A percentile compares a stretch with the other conserved stretches of the same genome.
Conservation (phyloP, 2,329 filamentous ascomycete genomes). For the Aureobasidium namibiae region DNA sequence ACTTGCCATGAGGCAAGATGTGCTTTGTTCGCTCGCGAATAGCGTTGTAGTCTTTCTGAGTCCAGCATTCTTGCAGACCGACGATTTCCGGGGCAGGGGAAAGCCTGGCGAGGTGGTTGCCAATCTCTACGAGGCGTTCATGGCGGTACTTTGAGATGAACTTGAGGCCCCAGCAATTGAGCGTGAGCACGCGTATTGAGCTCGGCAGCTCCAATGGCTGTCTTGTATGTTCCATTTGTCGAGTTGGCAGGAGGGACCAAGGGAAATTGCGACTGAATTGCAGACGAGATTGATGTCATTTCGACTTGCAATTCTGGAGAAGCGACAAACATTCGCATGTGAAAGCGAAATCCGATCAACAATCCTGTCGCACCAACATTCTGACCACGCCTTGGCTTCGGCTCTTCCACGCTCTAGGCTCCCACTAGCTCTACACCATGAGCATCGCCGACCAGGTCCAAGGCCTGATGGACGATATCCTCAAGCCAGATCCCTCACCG, state of each 20-base stretch:
- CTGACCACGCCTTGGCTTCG: too few species aligned
- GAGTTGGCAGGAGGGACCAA: not conserved
- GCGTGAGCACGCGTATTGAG: constrained; percentile 67
- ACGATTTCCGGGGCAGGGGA: constrained; percentile 72
- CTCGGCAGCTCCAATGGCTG: constrained; percentile 30
- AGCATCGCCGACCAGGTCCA: constrained; percentile 13
- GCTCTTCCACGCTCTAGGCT: too few species aligned
- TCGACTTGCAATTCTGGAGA: not conserved
- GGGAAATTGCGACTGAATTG: not conserved
- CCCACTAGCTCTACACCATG: not conserved
- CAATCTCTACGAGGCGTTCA: constrained; percentile 76
- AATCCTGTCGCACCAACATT: constrained; percentile 1
- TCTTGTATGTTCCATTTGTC: not conserved
- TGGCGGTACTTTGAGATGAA: constrained; percentile 70
- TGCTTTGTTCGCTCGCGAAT: constrained; percentile 66
- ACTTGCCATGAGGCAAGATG: constrained; percentile 82
- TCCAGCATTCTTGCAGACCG: constrained; percentile 93
- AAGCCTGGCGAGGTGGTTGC: constrained; percentile 62
- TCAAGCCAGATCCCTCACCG: constrained; percentile 8
- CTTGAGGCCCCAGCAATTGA: constrained; percentile 97
- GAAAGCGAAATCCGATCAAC: not conserved
- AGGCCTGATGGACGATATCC: constrained; percentile 1
- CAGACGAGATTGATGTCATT: constrained; percentile 2
- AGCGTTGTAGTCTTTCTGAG: constrained; percentile 69
- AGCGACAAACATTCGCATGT: constrained; percentile 12